Evolutionary conservation across 2,329 filamentous ascomycete genomes (phyloP), one percentile per base, ranked within the genome.

Genomic region (Cercospora sp.): DNA sequence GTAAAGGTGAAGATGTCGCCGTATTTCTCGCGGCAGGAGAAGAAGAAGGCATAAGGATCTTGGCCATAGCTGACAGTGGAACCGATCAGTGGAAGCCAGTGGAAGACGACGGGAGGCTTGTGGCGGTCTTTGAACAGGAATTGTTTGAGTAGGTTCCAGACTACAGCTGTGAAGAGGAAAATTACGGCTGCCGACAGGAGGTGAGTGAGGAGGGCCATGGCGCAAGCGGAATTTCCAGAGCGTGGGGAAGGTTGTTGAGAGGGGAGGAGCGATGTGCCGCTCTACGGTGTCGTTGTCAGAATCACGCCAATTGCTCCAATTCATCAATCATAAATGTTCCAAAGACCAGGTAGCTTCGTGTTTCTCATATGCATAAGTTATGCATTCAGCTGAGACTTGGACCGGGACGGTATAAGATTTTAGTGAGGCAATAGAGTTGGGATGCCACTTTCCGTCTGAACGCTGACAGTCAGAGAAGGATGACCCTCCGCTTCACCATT

Each of bases 21-120:
- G 79, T 94, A 91, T 91, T 96, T 96, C 75, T 86, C 84, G 74
- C 89, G 86, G 81, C 89, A 87, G 75, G 85, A 74, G 66, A 86
- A 85, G 83, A 97, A 97, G 86, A 97, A 98, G 62, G 84, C 85
- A 76, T 92, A 94, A 13, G 94, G 94, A 77, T 98, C 93, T 81
- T 97, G 97, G 80, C 94, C 94, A 82, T 98, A 98, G 51, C 88
- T 91, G 75, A 98, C 84, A 67, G 94, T 97, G 83, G 91, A 97
- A 71, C 94, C 94, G 76, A 98, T 85, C 72, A 96, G 81, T 75
- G 87, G 87, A 36, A 89, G 80, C 85, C 83, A 87, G 79, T 89
- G 87, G 79, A 89, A 89, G 59, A 89, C 87, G 28, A 89, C 75
- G 0, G 87, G 87, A 26, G 85, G 85, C 71, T 84, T 81, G 65